phyloP scores from a whole-genome alignment of 805 yeast species.

The Blastobotrys americana region DNA sequence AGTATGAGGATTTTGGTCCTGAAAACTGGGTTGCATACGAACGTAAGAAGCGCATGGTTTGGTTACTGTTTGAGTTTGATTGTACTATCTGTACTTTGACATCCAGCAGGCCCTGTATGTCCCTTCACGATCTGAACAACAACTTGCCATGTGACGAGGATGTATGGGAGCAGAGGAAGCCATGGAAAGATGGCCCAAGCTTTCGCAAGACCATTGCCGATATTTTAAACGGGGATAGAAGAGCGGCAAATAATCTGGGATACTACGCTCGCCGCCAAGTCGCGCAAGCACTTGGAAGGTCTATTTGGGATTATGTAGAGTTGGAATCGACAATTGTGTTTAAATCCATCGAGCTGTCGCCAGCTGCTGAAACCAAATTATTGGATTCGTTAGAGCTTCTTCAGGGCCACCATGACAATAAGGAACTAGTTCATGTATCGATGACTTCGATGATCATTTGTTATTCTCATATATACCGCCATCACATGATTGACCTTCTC shows the following conservation, averaged over 20 bases:
- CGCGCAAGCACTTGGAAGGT: conserved; percentile 20
- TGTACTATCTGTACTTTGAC: conserved; percentile 18
- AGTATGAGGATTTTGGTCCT: conserved; percentile 11
- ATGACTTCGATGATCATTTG: conserved; percentile 17
- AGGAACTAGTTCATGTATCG: conserved; percentile 11
- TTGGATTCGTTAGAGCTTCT: conserved; percentile 13
- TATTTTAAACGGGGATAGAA: conserved; percentile 6
- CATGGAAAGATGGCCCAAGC: conserved; percentile 11
- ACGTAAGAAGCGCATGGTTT: conserved; percentile 15
- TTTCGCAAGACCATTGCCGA: conserved; percentile 8
- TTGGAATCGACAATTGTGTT: conserved; percentile 15
- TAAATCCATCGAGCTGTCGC: conserved; percentile 12
- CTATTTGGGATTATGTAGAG: conserved; percentile 20
- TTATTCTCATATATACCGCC: conserved; percentile 14
- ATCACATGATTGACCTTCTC: conserved; percentile 8
- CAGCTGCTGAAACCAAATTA: conserved; percentile 10
- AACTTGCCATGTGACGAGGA: conserved; percentile 21
- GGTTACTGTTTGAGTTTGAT: conserved; percentile 22
- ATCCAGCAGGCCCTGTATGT: conserved; percentile 17
- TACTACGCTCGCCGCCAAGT: conserved; percentile 13
- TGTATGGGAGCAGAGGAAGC: conserved; percentile 15
- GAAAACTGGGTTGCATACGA: conserved; percentile 18
- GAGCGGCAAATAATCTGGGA: background rate
- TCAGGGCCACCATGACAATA: conserved; percentile 10
- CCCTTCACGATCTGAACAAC: conserved; percentile 19